Evolutionary conservation across 2,329 filamentous ascomycete species (phyloP).

Genomic region (Phoma sp.): DNA sequence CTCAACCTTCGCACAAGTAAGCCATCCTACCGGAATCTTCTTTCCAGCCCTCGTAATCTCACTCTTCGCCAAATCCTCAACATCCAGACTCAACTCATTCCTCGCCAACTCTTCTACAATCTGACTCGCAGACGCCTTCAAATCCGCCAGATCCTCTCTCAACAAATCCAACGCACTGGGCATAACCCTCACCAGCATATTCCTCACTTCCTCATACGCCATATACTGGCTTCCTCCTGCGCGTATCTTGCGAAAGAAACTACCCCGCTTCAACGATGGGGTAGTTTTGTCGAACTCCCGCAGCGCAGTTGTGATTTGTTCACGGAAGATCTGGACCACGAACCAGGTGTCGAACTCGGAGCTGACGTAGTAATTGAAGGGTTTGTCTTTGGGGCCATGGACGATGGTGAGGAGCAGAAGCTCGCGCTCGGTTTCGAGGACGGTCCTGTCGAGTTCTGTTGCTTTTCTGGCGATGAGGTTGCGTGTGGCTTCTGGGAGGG

Average conservation of each 20-base stretch:
- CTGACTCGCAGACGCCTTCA: conserved; percentile 9
- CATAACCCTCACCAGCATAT: conserved; percentile 22
- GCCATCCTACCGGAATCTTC: conserved; percentile 34
- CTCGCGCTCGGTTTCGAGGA: conserved; percentile 17
- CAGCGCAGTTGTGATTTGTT: conserved; percentile 33
- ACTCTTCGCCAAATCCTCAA: conserved; percentile 17
- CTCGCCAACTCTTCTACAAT: conserved; percentile 33
- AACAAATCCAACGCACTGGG: conserved; percentile 10
- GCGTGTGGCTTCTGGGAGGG: conserved; percentile 14
- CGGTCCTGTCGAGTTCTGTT: conserved; percentile 19
- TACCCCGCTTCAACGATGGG: conserved; percentile 22
- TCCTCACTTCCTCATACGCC: conserved; percentile 28
- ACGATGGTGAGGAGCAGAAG: conserved; percentile 33
- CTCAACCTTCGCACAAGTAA: conserved; percentile 43
- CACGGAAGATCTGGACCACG: conserved; percentile 40
- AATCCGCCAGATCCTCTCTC: background rate
- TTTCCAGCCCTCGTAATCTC: conserved; percentile 26
- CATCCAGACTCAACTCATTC: conserved; percentile 32
- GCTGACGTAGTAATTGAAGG: background rate
- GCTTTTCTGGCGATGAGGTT: conserved; percentile 15
- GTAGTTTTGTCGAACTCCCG: conserved; percentile 3
- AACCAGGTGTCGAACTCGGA: conserved; percentile 28
- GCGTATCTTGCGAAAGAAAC: conserved; percentile 36
- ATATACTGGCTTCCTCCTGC: conserved; percentile 39
- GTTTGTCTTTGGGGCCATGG: background rate